These are phyloP conservation scores for Talaromyces sp. DNA, from an alignment of 2,329 filamentous ascomycete genomes.

Conservation along the genomic window DNA sequence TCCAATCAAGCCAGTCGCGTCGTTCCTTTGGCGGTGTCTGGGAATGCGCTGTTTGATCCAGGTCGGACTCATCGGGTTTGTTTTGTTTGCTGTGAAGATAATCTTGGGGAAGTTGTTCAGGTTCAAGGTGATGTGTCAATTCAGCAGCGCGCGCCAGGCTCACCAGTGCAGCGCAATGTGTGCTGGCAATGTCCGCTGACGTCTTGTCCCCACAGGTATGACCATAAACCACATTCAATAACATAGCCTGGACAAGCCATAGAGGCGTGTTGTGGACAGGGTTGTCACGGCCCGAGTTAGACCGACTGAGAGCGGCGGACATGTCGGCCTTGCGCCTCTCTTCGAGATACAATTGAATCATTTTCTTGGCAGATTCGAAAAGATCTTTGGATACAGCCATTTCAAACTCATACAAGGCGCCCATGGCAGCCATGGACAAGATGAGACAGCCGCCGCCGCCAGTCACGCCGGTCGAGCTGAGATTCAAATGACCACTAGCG, in stretches of 20 bases:
- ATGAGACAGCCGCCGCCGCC: slow-evolving; percentile 83
- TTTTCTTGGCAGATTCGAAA: slow-evolving; percentile 90
- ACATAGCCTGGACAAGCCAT: slow-evolving; percentile 95
- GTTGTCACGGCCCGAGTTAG: slow-evolving; percentile 52
- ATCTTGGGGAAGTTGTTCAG: slow-evolving; percentile 33
- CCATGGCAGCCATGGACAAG: slow-evolving; percentile 81
- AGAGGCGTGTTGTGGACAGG: slow-evolving; percentile 72
- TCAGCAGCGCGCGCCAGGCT: slow-evolving; percentile 88
- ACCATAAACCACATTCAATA: slow-evolving; percentile 91
- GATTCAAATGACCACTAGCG: slow-evolving; percentile 49
- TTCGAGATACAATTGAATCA: slow-evolving; percentile 90
- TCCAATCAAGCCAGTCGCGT: slow-evolving; percentile 83
- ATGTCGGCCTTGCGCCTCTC: slow-evolving; percentile 84
- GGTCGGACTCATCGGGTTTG: not conserved
- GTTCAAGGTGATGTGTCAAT: slow-evolving; percentile 50
- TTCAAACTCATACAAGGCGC: slow-evolving; percentile 83
- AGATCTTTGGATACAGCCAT: slow-evolving; percentile 73
- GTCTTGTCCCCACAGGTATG: slow-evolving; percentile 91
- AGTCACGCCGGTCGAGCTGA: slow-evolving; percentile 52
- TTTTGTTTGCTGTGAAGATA: slow-evolving; percentile 44
- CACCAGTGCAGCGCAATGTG: slow-evolving; percentile 84
- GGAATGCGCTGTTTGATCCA: slow-evolving; percentile 26
- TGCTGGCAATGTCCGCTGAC: slow-evolving; percentile 85
- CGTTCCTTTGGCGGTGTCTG: slow-evolving; percentile 28
- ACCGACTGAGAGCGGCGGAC: slow-evolving; percentile 53